Evolutionary conservation across 2,329 filamentous ascomycete genomes (phyloP).

Genomic region (Stachybotrys echinatus): DNA sequence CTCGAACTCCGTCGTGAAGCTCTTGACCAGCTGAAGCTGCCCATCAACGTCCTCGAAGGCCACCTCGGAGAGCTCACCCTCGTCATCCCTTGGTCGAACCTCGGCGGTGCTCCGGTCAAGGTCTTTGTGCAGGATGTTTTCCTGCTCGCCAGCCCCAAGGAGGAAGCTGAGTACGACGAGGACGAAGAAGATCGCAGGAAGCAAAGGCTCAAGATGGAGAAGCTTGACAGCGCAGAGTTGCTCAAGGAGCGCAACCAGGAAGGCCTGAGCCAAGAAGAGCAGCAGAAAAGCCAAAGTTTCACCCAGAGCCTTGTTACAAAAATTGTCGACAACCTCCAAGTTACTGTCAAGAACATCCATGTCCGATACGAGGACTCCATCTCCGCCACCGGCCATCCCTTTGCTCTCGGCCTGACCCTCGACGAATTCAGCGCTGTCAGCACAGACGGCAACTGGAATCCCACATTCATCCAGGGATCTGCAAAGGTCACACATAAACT

Average conservation of each 20-base stretch:
- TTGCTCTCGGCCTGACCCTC: constrained; percentile 85
- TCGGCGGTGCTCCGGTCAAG: constrained; percentile 89
- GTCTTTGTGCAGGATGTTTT: constrained; percentile 97
- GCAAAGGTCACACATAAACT: constrained; percentile 85
- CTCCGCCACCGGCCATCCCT: constrained; percentile 89
- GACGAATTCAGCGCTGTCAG: constrained; percentile 97
- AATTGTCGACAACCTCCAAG: constrained; percentile 96
- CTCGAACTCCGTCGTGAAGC: constrained; percentile 92
- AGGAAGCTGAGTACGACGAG: constrained; percentile 88
- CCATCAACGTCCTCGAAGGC: constrained; percentile 93
- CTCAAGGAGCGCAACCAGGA: constrained; percentile 89
- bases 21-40: constrained; percentile 92
- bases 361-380: constrained; percentile 97
- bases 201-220: constrained; percentile 97
- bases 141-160: constrained; percentile 88
- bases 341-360: constrained; percentile 97
- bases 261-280: constrained; percentile 89
- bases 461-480: constrained; percentile 90
- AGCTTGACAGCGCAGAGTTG: constrained; percentile 92
- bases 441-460: constrained; percentile 91
- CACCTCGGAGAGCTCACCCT: constrained; percentile 89
- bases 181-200: constrained; percentile 84
- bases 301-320: constrained; percentile 92
- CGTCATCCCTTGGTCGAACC: constrained; percentile 94
- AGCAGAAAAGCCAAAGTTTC: constrained; percentile 97